Percentiles rank a stretch among this genome's conserved stretches.
These are phyloP conservation scores for Buxus sempervirens DNA, from an alignment of 164 flowering plant genomes.

Conservation along the genomic window DNA sequence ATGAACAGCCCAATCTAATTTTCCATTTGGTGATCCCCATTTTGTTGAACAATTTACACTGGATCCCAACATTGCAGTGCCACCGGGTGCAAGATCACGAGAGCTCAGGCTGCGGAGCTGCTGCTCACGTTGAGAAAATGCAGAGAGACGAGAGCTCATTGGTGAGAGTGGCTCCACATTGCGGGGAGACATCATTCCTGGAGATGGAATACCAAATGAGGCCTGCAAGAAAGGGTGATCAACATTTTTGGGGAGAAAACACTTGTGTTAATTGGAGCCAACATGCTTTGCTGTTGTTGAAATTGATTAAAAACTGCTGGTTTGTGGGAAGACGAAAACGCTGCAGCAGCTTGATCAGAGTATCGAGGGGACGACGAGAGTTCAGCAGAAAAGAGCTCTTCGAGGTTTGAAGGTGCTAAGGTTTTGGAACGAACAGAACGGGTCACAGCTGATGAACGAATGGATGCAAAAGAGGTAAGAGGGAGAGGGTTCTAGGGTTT, in stretches of 20 bases:
- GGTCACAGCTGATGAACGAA: slow-evolving; percentile 43
- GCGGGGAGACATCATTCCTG: slow-evolving; percentile 88
- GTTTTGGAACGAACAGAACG: slow-evolving; percentile 54
- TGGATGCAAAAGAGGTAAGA: too few relatives aligned
- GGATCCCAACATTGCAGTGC: slow-evolving; percentile 19
- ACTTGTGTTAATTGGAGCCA: slow-evolving; percentile 74
- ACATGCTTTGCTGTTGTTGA: slow-evolving; percentile 80
- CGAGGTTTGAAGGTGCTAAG: slow-evolving; percentile 70
- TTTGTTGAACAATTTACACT: slow-evolving; percentile 26
- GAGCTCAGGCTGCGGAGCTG: slow-evolving; percentile 31
- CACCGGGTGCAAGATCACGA: slow-evolving; percentile 23
- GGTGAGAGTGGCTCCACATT: slow-evolving; percentile 57
- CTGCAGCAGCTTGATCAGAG: slow-evolving; percentile 48
- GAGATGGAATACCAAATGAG: slow-evolving; percentile 52
- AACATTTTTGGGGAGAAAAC: slow-evolving; percentile 52
- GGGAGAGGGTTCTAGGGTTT: too few relatives aligned
- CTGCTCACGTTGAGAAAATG: slow-evolving; percentile 30
- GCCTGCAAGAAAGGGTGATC: slow-evolving; percentile 67
- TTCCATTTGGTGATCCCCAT: slow-evolving; percentile 34
- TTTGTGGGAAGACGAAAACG: slow-evolving; percentile 75
- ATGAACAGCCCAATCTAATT: slow-evolving; percentile 36
- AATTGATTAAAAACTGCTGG: slow-evolving; percentile 71
- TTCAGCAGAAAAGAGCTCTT: slow-evolving; percentile 73
- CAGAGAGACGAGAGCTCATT: slow-evolving; percentile 26
- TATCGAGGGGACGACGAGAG: slow-evolving; percentile 59